These are phyloP conservation scores for Tanacetum coccineum DNA, from an alignment of 129 eudicot species.

Conservation along the genomic window DNA sequence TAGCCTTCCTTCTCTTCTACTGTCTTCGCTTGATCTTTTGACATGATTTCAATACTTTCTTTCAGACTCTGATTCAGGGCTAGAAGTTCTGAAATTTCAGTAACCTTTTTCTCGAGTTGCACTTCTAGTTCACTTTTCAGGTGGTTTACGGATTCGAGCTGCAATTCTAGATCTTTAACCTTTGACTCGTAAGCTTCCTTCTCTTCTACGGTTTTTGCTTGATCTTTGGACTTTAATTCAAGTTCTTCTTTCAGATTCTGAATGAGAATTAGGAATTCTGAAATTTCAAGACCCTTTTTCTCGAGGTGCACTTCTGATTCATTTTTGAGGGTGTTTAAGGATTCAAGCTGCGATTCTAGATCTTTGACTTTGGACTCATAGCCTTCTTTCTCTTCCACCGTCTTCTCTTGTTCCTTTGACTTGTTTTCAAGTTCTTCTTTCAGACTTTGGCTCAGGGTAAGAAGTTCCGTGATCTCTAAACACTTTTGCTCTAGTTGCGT, in stretches of 20 bases:
- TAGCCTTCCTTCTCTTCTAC: slow-evolving; percentile 47
- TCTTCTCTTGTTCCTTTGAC: slow-evolving; percentile 17
- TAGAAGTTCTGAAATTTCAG: slow-evolving; percentile 30
- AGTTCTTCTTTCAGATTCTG: slow-evolving; percentile 24
- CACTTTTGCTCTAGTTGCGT: slow-evolving; percentile 39
- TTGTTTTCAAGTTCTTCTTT: slow-evolving; percentile 52
- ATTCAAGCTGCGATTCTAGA: slow-evolving; percentile 38
- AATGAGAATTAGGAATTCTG: slow-evolving; percentile 8
- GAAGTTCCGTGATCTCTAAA: slow-evolving; percentile 40
- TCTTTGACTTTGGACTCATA: slow-evolving; percentile 39
- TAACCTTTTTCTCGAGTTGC: slow-evolving; percentile 34
- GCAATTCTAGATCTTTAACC: slow-evolving; percentile 42
- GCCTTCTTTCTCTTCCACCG: slow-evolving; percentile 16
- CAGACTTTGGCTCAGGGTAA: slow-evolving; percentile 41
- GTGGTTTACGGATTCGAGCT: slow-evolving; percentile 24
- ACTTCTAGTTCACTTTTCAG: slow-evolving; percentile 45
- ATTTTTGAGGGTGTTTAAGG: slow-evolving; percentile 24
- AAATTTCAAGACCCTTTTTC: slow-evolving; percentile 28
- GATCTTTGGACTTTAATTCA: slow-evolving; percentile 29
- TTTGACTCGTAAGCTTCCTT: slow-evolving; percentile 32
- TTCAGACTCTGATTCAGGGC: slow-evolving; percentile 31
- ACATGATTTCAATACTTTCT: slow-evolving; percentile 38
- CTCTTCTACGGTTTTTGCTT: slow-evolving; percentile 34
- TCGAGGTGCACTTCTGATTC: slow-evolving; percentile 41
- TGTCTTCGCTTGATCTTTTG: slow-evolving; percentile 31